Percentiles rank a stretch among this genome's conserved stretches.
phyloP scores from a whole-genome alignment of 163 green algal species.

The Prototheca cutis region DNA sequence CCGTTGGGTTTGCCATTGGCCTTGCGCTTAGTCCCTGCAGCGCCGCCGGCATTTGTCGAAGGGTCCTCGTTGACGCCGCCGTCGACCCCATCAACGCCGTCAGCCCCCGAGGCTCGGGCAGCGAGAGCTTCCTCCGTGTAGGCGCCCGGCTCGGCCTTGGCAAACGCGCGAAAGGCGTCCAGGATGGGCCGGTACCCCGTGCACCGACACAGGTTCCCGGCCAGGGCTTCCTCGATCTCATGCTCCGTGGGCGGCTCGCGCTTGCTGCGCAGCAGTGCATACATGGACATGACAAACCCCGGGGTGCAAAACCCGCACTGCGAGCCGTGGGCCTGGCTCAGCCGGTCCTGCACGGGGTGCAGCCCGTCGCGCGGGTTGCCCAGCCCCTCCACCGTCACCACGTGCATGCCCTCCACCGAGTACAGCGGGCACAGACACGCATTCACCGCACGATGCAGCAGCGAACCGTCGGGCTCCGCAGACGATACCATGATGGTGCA shows the following conservation, averaged over 20 bases:
- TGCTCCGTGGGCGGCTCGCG: conserved; percentile 50
- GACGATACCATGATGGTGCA: conserved; percentile 92
- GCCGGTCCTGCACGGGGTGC: conserved; percentile 82
- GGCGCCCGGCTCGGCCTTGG: conserved; percentile 54
- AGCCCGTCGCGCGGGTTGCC: conserved; percentile 71
- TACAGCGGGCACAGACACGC: conserved; percentile 94
- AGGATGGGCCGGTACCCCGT: conserved; percentile 95
- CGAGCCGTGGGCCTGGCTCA: conserved; percentile 82
- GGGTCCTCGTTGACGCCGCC: too few relatives aligned
- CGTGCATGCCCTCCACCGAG: conserved; percentile 76
- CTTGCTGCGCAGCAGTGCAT: conserved; percentile 65
- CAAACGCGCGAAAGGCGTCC: conserved; percentile 89
- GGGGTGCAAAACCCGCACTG: conserved; percentile 99
- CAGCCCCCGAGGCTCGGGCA: conserved; percentile 31
- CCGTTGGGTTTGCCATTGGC: conserved; percentile 5
- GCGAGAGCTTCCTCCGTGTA: conserved; percentile 78
- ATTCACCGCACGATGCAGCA: conserved; percentile 81
- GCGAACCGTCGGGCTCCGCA: conserved; percentile 31
- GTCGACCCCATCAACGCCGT: background rate
- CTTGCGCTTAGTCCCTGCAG: background rate
- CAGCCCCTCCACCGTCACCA: conserved; percentile 94
- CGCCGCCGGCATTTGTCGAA: background rate
- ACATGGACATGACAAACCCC: conserved; percentile 98
- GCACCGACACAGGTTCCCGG: conserved; percentile 94
- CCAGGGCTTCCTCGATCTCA: conserved; percentile 89